Evolutionary conservation across 2,329 filamentous ascomycete genomes (phyloP), one percentile per base, ranked within the genome.

Genomic region (Fusarium sarcochroum): DNA sequence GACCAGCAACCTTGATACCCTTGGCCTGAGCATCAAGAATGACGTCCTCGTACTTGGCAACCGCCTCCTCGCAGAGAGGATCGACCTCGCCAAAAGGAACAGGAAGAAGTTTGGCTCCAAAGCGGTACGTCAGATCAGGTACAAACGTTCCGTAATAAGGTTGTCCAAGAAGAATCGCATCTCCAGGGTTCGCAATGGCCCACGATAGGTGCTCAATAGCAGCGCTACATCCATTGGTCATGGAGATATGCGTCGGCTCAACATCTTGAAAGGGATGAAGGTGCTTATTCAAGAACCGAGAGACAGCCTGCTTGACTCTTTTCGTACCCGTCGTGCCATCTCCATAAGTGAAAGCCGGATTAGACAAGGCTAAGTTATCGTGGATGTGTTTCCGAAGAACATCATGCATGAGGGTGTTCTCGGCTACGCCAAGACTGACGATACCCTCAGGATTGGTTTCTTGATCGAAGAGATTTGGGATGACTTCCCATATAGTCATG

Each of bases 331-430:
- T 75, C 1, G 76, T 75, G 10, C 81, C 81, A 53, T 82, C 80
- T 6, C 80, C 80, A 23, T 84, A 84, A 0, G 80, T 83, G 13
- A 84, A 74, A 13, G 73, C 75, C 5, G 66, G 51, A n/a, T 68
- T 69, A 1, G 63, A 66, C 0, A 80, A 58, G 7, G 79, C 70
- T 8, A 82, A 67, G 44, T 81, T 80, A 4, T 69, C 66, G 67
- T 83, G 81, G 30, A 82, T 76, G 58, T 82, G 82, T 20, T 80
- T 69, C 3, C 79, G 72, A 5, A 87, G 77, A 5, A 77, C 70
- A 18, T 79, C 69, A 56, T 86, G 84, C 84, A 87, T 85, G 41
- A 87, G 79, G 1, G 76, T 73, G 69, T 87, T 87, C 71, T 87
- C 85, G 7, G 85, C 85, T 2, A 87, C 77, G 1, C 84, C 85